Evolutionary conservation across 176 grass and related monocot species (phyloP).

Genomic region (Panicum miliaceum): DNA sequence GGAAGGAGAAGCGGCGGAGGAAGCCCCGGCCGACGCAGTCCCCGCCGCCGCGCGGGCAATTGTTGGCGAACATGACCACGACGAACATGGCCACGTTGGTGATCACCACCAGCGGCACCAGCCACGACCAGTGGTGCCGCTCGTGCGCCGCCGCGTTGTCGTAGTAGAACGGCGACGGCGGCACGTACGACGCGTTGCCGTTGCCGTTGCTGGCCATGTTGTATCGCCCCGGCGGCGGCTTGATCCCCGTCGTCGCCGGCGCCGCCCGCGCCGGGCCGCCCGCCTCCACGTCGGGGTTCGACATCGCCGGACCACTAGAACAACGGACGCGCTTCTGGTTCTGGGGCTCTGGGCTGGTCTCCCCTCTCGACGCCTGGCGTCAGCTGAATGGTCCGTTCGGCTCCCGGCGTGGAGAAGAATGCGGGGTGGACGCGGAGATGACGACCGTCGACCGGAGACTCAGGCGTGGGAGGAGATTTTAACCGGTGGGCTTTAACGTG

Average conservation of each 20-base stretch:
- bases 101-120: constrained; percentile 66
- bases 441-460: constrained; percentile 22
- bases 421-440: constrained; percentile 38
- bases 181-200: constrained; percentile 4
- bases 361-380: neutral
- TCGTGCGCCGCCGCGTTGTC: constrained; percentile 45
- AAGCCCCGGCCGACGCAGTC: constrained; percentile 53
- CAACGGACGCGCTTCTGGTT: neutral
- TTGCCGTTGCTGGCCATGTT: constrained; percentile 1
- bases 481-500: constrained; percentile 12
- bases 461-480: constrained; percentile 36
- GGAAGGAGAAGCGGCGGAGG: constrained; percentile 77
- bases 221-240: constrained; percentile 57
- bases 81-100: constrained; percentile 73
- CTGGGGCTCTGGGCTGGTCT: neutral
- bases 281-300: constrained; percentile 57
- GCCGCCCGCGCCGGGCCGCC: constrained; percentile 7
- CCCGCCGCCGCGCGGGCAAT: constrained; percentile 62
- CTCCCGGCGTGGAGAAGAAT: constrained; percentile 7
- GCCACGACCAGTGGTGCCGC: constrained; percentile 64
- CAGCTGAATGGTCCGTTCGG: neutral
- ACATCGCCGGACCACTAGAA: constrained; percentile 27
- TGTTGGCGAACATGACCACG: constrained; percentile 71
- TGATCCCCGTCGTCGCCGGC: constrained; percentile 45
- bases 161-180: constrained; percentile 64